Evolutionary conservation across 345 rosid species (phyloP), one percentile per base, ranked within the genome.

Genomic region (Hibiscus syriacus): DNA sequence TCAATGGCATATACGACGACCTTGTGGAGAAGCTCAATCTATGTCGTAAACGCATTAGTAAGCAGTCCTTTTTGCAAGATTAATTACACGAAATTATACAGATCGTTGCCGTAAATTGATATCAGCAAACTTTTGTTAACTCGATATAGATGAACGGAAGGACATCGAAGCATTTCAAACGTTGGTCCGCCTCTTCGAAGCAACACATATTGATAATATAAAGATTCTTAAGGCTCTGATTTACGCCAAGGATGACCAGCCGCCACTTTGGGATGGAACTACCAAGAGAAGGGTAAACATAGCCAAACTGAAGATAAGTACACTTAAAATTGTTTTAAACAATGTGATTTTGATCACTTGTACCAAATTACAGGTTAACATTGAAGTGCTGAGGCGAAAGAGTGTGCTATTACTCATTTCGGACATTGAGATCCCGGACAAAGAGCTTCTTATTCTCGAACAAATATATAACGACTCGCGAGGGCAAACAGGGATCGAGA

Each of bases 221-320:
- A 87, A 81, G 81, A 69, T 89, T 64, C 82, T 89, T 13, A 82
- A 72, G 75, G 85, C 84, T 54, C 48, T 87, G 73, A 73, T 89
- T 20, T 80, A 82, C 64, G 67, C 82, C 14, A 83, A 71, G 66
- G 89, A 82, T 14, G 96, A 79, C 43, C 78, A 70, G 48, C 73
- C 55, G 22, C 86, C 90, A 2, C 87, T 89, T n/a, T 17, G 50
- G 36, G 87, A 87, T 20, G 81, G 92, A 38, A 13, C 80, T 17
- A 65, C 80, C 13, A 81, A 74, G 81, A 76, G 30, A 87, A 84
- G 77, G 82, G 92, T 87, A 12, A 16, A 39, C 26, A 10, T 38
- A n/a, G n/a, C n/a, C n/a, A n/a, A n/a, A n/a, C n/a, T n/a, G n/a
- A n/a, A n/a, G n/a, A 9, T 10, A 1, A 45, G 17, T 4, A 45